Percentiles rank a stretch among this genome's conserved stretches.
Conservation (phyloP, 1,139 yeast species). For the Trichomonascaceae sp. region DNA sequence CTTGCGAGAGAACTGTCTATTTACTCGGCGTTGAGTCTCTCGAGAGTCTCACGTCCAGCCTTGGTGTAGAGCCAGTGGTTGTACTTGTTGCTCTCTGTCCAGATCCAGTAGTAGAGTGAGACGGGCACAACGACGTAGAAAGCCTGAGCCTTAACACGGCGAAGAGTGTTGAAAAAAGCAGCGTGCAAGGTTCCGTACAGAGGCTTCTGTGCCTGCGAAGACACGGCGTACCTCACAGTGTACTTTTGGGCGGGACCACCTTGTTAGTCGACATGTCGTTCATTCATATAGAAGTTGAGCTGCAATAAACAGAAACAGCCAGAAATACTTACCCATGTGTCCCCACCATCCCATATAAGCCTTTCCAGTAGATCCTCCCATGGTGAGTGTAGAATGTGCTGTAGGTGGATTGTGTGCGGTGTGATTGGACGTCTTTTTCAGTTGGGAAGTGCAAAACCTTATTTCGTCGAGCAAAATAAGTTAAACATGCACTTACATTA, state of each 20-base stretch:
- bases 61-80: slow-evolving; percentile 93
- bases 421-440: too few relatives aligned
- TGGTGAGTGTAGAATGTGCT: slow-evolving; percentile 23
- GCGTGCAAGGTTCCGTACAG: slow-evolving; percentile 75
- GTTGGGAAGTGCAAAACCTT: too few relatives aligned
- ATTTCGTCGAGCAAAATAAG: too few relatives aligned
- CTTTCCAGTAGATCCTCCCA: slow-evolving; percentile 67
- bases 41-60: slow-evolving; percentile 57
- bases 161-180: slow-evolving; percentile 85
- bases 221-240: slow-evolving; percentile 52
- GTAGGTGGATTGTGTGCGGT: too few relatives aligned
- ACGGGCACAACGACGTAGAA: slow-evolving; percentile 71
- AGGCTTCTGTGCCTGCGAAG: slow-evolving; percentile 91
- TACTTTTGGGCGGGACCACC: slow-evolving; percentile 66
- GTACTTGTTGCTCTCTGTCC: slow-evolving; percentile 79
- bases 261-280: slow-evolving; percentile 3
- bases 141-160: slow-evolving; percentile 84
- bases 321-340: slow-evolving; percentile 23
- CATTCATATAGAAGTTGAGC: slow-evolving; percentile 21
- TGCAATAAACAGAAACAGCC: slow-evolving; percentile 1
- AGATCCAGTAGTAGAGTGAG: slow-evolving; percentile 68
- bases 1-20: too few relatives aligned
- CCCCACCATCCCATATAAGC: slow-evolving; percentile 99
- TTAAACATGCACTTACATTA: too few relatives aligned
- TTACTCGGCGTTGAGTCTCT: slow-evolving; percentile 14